These are phyloP conservation scores for Hypoxylon sp. DNA, from an alignment of 2,329 filamentous ascomycete genomes.

Conservation along the genomic window DNA sequence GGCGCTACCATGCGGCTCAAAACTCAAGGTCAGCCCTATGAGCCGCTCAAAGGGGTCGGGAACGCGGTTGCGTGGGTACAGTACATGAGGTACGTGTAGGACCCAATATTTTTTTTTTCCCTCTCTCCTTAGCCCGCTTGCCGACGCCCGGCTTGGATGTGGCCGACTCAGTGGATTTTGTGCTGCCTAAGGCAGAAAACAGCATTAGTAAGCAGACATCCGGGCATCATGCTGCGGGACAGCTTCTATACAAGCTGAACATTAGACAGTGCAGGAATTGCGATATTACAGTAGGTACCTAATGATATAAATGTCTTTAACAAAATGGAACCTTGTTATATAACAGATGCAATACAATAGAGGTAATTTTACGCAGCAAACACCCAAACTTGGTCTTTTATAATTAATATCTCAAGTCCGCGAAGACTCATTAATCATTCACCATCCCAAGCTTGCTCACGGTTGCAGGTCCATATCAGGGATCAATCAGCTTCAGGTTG, in stretches of 20 bases:
- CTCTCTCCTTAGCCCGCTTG: conserved; percentile 2
- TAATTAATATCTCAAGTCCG: background rate
- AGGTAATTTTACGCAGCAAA: background rate
- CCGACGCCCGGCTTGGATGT: conserved; percentile 19
- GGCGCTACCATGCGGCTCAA: conserved; percentile 57
- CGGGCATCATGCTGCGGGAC: background rate
- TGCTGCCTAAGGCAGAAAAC: conserved; percentile 14
- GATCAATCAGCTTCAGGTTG: conserved; percentile 14
- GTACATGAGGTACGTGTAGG: conserved; percentile 28
- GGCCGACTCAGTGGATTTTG: background rate
- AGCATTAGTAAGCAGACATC: background rate
- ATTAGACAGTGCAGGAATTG: background rate
- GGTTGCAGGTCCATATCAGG: background rate
- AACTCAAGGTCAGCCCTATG: conserved; percentile 56
- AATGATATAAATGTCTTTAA: too few relatives aligned
- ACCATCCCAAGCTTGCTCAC: background rate
- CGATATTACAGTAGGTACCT: background rate
- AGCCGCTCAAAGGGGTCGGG: conserved; percentile 46
- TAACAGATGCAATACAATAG: too few relatives aligned
- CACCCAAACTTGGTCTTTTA: background rate
- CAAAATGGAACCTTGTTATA: background rate
- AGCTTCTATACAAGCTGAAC: background rate
- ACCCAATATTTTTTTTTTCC: conserved; percentile 26
- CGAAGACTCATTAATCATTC: conserved; percentile 2
- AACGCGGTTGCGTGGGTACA: conserved; percentile 47